Evolutionary conservation across 371 early-diverging fungal genomes (phyloP).

Genomic region (Apophysomyces elegans): DNA sequence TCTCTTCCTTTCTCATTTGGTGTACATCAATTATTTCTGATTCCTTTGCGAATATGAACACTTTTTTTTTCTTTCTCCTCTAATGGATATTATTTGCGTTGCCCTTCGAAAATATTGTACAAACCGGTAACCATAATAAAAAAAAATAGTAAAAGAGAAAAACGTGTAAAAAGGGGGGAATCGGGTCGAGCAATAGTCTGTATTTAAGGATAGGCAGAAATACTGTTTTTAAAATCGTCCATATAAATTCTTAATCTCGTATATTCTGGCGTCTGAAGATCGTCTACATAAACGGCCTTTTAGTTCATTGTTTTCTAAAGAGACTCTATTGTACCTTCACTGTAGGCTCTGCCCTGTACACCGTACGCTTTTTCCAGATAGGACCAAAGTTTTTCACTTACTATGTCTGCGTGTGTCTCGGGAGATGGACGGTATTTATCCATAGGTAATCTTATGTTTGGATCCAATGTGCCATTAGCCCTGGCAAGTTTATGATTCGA

Average conservation of each 20-base stretch:
- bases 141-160: neutral
- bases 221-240: conserved; percentile 50
- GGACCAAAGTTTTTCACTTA: conserved; percentile 45
- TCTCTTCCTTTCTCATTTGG: neutral
- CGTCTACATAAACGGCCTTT: conserved; percentile 25
- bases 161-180: neutral
- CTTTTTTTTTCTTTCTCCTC: neutral
- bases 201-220: conserved; percentile 40
- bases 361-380: conserved; percentile 45
- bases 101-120: too few relatives aligned
- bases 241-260: conserved; percentile 45
- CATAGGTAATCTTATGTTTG: conserved; percentile 44
- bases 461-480: conserved; percentile 42
- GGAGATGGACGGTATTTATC: conserved; percentile 52
- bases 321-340: conserved; percentile 35
- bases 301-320: neutral
- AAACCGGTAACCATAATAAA: neutral
- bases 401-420: conserved; percentile 52
- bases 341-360: conserved; percentile 44
- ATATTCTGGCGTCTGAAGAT: conserved; percentile 46
- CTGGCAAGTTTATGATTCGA: conserved; percentile 42
- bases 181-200: neutral
- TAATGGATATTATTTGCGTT: neutral
- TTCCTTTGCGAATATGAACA: conserved; percentile 1
- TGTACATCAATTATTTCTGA: neutral